Evolutionary conservation across 768 basidiomycete genomes (phyloP).

Genomic region (Dacryopinax spathularia): DNA sequence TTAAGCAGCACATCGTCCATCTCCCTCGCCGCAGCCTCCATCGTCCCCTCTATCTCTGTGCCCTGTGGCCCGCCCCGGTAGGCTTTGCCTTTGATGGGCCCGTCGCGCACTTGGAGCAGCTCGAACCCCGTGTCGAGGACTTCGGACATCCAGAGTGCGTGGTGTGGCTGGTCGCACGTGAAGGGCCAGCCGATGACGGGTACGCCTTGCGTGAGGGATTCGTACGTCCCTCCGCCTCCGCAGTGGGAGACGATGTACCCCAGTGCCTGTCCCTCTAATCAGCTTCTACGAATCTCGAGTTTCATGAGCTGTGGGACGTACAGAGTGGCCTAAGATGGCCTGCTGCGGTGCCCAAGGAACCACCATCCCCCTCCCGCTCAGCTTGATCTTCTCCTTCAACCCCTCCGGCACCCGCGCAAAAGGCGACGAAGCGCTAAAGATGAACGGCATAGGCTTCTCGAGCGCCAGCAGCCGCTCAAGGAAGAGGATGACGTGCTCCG

Average conservation of each 20-base stretch:
- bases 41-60: slow-evolving; percentile 12
- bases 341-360: slow-evolving; percentile 20
- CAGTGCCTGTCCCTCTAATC: slow-evolving; percentile 9
- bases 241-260: slow-evolving; percentile 19
- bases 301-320: slow-evolving; percentile 4
- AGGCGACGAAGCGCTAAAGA: neutral
- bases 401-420: slow-evolving; percentile 12
- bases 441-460: neutral
- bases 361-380: slow-evolving; percentile 15
- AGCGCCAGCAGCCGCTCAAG: neutral
- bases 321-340: slow-evolving; percentile 16
- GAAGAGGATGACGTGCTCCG: neutral
- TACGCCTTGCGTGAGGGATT: slow-evolving; percentile 16
- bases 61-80: slow-evolving; percentile 14
- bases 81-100: slow-evolving; percentile 7
- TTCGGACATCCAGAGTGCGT: slow-evolving; percentile 14
- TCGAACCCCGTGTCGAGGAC: slow-evolving; percentile 14
- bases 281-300: neutral
- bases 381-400: slow-evolving; percentile 11
- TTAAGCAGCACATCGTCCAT: slow-evolving; percentile 11
- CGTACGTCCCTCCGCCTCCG: slow-evolving; percentile 18
- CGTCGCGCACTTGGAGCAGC: slow-evolving; percentile 16
- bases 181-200: slow-evolving; percentile 21
- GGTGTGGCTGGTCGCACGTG: slow-evolving; percentile 18
- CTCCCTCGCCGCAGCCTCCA: slow-evolving; percentile 16